phyloP scores from a whole-genome alignment of 2,329 filamentous ascomycete genomes.

The Phaeosphaeria sp. region DNA sequence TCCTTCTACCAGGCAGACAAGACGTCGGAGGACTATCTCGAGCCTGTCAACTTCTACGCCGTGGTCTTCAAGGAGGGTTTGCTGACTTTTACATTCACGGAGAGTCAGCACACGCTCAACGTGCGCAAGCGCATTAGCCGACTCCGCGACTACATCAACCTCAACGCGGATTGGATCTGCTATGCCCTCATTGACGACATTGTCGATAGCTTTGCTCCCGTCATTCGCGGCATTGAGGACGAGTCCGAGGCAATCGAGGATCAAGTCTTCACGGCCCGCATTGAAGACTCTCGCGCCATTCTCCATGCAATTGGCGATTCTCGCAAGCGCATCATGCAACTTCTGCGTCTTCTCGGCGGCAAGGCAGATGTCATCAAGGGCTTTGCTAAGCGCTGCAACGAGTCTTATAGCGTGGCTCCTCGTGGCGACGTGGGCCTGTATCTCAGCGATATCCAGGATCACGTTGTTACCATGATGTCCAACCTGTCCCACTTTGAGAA shows the following conservation, averaged over 20 bases:
- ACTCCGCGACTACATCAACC: conserved; percentile 90
- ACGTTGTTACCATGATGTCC: conserved; percentile 99
- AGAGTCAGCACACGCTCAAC: conserved; percentile 84
- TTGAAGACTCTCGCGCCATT: conserved; percentile 87
- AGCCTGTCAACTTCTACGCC: conserved; percentile 95
- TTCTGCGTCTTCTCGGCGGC: conserved; percentile 90
- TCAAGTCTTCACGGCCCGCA: conserved; percentile 88
- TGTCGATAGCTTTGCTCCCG: conserved; percentile 91
- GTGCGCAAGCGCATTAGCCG: conserved; percentile 91
- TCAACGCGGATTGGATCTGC: conserved; percentile 98
- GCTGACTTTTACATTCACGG: conserved; percentile 90
- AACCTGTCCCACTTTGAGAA: conserved; percentile 97
- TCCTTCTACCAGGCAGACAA: conserved; percentile 88
- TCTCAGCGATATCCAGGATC: conserved; percentile 96
- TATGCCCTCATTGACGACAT: conserved; percentile 99
- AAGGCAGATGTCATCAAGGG: conserved; percentile 98
- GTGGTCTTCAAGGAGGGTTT: conserved; percentile 96
- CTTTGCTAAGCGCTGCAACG: conserved; percentile 98
- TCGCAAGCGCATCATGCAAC: conserved; percentile 91
- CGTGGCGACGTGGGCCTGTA: conserved; percentile 97
- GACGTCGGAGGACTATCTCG: conserved; percentile 80
- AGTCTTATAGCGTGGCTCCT: conserved; percentile 93
- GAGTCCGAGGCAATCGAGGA: conserved; percentile 95
- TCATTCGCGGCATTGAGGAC: conserved; percentile 83
- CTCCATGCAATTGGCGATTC: conserved; percentile 86